phyloP scores from a whole-genome alignment of 345 rosid genomes.

The Carallia pectinifolia region DNA sequence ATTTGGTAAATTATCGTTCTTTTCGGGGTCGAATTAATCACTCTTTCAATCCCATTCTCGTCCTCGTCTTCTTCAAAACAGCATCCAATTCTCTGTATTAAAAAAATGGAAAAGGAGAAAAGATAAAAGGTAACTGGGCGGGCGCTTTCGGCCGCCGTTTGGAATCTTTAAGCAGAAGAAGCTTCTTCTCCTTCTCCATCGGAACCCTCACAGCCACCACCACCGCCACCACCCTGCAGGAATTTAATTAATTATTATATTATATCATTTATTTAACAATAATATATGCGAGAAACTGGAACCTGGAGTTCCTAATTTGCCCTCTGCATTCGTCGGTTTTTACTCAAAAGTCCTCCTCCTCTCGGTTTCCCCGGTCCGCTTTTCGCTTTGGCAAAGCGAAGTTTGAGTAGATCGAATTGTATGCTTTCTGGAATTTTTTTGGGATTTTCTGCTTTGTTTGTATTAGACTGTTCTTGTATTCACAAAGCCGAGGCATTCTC shows the following conservation, averaged over 20 bases:
- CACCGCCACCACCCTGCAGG: no score
- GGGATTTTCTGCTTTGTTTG: no score
- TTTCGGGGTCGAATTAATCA: no score
- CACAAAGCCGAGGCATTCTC: not conserved
- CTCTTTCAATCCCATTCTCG: no score
- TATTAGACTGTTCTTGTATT: no score
- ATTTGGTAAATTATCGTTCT: no score
- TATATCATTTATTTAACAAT: no score
- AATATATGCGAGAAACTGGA: no score
- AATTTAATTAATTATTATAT: no score
- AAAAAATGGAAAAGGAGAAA: not conserved
- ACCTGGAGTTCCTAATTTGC: not conserved
- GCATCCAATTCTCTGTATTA: no score
- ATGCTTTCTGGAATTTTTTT: not conserved
- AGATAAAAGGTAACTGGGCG: not conserved
- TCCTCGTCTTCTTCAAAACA: no score
- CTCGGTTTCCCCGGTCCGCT: not conserved
- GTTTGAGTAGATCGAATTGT: not conserved
- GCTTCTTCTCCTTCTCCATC: not conserved
- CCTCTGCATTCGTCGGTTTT: constrained; percentile 7
- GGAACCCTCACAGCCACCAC: no score
- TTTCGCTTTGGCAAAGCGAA: not conserved
- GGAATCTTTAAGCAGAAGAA: not conserved
- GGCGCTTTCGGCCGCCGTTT: constrained; percentile 3
- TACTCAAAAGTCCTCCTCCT: not conserved